Evolutionary conservation across 768 basidiomycete genomes (phyloP).

Genomic region (Leccinum boreale): DNA sequence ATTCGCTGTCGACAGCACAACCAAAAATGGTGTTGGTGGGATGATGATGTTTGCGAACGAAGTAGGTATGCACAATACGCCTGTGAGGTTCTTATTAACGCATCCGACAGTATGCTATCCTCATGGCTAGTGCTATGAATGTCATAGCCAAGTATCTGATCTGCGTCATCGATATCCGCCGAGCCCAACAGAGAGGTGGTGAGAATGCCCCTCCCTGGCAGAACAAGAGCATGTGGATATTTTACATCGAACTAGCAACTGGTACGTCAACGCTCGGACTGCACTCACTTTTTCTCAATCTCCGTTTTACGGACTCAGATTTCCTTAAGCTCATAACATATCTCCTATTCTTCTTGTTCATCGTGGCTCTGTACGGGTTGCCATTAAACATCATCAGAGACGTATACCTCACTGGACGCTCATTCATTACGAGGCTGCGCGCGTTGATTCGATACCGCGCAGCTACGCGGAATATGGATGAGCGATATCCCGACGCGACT

Average conservation of each 20-base stretch:
- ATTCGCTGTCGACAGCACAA: conserved; percentile 76
- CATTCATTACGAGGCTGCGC: conserved; percentile 82
- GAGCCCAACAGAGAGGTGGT: conserved; percentile 73
- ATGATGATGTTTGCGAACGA: conserved; percentile 97
- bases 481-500: conserved; percentile 90
- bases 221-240: conserved; percentile 95
- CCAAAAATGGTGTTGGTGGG: conserved; percentile 77
- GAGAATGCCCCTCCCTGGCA: conserved; percentile 93
- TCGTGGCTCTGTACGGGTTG: conserved; percentile 91
- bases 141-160: conserved; percentile 80
- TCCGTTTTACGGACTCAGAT: conserved; percentile 47
- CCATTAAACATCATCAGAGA: conserved; percentile 97
- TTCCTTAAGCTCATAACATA: conserved; percentile 93
- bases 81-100: conserved; percentile 9
- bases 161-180: conserved; percentile 75
- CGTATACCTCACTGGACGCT: conserved; percentile 92
- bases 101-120: conserved; percentile 72
- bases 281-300: conserved; percentile 3
- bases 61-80: conserved; percentile 41
- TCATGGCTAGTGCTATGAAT: conserved; percentile 77
- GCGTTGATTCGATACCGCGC: conserved; percentile 90
- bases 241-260: conserved; percentile 89
- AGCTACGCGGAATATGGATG: conserved; percentile 95
- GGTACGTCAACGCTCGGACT: conserved; percentile 47
- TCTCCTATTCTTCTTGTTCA: conserved; percentile 89